Percentiles rank a stretch among this genome's conserved stretches.
These are phyloP conservation scores for Salvia sclarea DNA, from an alignment of 305 asterid species.

Conservation along the genomic window DNA sequence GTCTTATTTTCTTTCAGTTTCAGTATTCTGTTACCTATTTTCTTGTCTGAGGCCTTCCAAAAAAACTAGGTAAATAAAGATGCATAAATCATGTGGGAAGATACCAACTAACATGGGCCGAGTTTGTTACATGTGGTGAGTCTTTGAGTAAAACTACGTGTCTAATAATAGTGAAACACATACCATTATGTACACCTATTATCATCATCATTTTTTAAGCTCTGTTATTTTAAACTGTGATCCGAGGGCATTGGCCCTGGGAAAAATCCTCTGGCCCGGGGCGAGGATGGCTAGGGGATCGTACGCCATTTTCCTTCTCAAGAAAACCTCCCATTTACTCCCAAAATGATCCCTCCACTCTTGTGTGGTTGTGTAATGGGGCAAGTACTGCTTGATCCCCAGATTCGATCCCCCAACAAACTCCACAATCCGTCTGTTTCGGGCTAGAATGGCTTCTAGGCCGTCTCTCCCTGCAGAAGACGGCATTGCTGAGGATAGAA, in stretches of 20 bases:
- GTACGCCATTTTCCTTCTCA: slow-evolving; percentile 60
- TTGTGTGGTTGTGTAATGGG: slow-evolving; percentile 63
- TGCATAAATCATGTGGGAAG: too few species aligned
- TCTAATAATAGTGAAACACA: neutral
- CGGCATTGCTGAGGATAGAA: slow-evolving; percentile 70
- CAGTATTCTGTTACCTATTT: too few species aligned
- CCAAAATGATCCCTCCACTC: slow-evolving; percentile 93
- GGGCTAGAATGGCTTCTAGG: slow-evolving; percentile 51
- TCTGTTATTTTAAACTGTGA: slow-evolving; percentile 20
- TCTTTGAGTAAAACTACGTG: neutral
- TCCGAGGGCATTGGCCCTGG: slow-evolving; percentile 40
- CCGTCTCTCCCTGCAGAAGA: slow-evolving; percentile 65
- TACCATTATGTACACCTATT: slow-evolving; percentile 27
- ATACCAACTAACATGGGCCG: neutral
- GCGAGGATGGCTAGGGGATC: slow-evolving; percentile 90
- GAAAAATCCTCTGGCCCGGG: slow-evolving; percentile 87
- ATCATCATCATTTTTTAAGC: slow-evolving; percentile 6
- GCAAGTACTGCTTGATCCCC: slow-evolving; percentile 83
- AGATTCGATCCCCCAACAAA: slow-evolving; percentile 49
- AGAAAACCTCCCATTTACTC: slow-evolving; percentile 64
- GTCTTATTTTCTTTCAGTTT: too few species aligned
- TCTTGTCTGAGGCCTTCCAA: too few species aligned
- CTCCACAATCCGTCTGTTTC: slow-evolving; percentile 57
- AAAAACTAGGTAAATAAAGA: too few species aligned
- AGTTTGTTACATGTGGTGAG: neutral